Evolutionary conservation across 2,329 filamentous ascomycete genomes (phyloP), one percentile per base, ranked within the genome.

Genomic region (Cladosporium sp.): DNA sequence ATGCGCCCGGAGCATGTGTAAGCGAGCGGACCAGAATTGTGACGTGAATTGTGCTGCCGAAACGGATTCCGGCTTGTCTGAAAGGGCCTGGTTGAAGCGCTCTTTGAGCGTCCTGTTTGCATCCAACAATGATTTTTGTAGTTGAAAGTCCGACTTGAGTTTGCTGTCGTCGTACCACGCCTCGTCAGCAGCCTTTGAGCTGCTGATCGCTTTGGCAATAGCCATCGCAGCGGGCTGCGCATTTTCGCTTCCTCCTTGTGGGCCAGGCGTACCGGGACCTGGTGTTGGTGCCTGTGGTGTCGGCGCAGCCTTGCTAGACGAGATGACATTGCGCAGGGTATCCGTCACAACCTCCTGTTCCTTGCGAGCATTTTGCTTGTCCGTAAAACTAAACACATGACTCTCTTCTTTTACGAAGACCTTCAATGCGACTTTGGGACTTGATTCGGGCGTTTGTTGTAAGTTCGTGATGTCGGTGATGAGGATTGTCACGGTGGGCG

Each of bases 11-110:
- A 98, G 77, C 27, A 96, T 74, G 65, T 89, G 89, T 40, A 91
- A 80, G 39, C 94, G 80, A 2, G 89, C 88, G 1, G 89, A 88
- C 93, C 93, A 98, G 71, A 98, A 98, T 66, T 96, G 92, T 1
- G 83, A 77, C 58, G 92, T 90, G 67, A 97, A 95, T 38, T 90
- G 85, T 1, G 80, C 80, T 22, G 86, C 82, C 0, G 85, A 85
- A 54, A 97, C 85, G 2, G 86, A 84, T 7, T 92, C 86, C 0
- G 92, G 90, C 63, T 95, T 95, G 7, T 87, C 86, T 46, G 80
- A 78, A 42, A 90, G 75, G 0, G 89, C 86, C 63, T 95, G 89
- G 72, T 89, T 84, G 66, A 96, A 96, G 38, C 91, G 93, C 65
- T 87, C 83, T 59, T 86, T 82, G 35, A 98, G 76, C 9, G 76